phyloP scores from a whole-genome alignment of 306 rosid genomes.

The Ziziphus jujuba region DNA sequence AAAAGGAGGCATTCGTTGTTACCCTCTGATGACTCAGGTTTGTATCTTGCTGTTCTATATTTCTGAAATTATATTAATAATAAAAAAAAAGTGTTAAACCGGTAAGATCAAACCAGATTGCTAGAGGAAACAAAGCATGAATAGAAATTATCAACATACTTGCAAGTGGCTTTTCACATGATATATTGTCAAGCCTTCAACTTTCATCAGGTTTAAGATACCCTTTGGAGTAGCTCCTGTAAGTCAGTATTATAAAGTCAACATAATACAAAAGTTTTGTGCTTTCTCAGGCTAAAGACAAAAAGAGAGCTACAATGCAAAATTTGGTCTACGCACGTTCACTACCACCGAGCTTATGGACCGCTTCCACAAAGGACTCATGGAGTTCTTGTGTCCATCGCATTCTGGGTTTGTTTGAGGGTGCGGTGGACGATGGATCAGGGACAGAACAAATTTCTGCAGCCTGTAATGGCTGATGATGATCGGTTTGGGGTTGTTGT shows the following conservation, averaged over 20 bases:
- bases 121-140: conserved; percentile 4
- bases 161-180: conserved; percentile 98
- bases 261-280: not conserved
- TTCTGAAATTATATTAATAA: conserved; percentile 57
- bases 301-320: conserved; percentile 11
- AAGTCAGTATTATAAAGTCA: conserved; percentile 28
- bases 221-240: conserved; percentile 99
- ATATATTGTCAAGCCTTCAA: conserved; percentile 86
- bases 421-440: conserved; percentile 42
- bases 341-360: conserved; percentile 82
- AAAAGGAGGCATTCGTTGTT: conserved; percentile 30
- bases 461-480: conserved; percentile 35
- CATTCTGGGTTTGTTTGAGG: conserved; percentile 78
- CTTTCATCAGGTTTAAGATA: conserved; percentile 79
- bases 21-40: conserved; percentile 89
- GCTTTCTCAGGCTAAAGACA: conserved; percentile 4
- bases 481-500: conserved; percentile 47
- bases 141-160: conserved; percentile 39
- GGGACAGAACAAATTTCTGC: conserved; percentile 42
- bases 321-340: conserved; percentile 57
- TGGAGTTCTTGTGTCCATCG: conserved; percentile 99
- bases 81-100: conserved; percentile 3
- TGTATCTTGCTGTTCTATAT: conserved; percentile 92
- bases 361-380: conserved; percentile 92
- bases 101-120: conserved; percentile 25